These are phyloP conservation scores for Turnera subulata DNA, from an alignment of 345 rosid species.

Conservation along the genomic window DNA sequence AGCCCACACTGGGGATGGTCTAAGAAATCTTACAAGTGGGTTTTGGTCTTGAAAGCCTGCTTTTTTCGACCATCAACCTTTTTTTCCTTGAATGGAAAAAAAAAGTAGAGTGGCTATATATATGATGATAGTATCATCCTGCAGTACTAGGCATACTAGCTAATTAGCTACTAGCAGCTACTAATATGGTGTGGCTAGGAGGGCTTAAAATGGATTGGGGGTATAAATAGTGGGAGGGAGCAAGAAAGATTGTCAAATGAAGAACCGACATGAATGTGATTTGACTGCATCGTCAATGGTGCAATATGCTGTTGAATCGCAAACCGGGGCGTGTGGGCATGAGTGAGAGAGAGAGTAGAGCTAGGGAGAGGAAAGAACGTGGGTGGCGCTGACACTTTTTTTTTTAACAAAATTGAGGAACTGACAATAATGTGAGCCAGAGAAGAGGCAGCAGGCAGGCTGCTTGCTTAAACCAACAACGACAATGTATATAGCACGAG, in stretches of 20 bases:
- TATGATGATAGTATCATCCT: too few species aligned
- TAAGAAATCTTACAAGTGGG: too few species aligned
- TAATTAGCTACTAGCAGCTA: too few species aligned
- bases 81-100: too few species aligned
- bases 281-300: slow-evolving; percentile 56
- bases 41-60: too few species aligned
- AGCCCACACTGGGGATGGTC: too few species aligned
- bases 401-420: background rate
- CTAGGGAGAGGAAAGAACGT: slow-evolving; percentile 16
- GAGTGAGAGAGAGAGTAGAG: slow-evolving; percentile 26
- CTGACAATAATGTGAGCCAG: background rate
- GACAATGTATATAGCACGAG: background rate
- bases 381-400: slow-evolving; percentile 46
- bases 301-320: slow-evolving; percentile 44
- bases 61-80: too few species aligned
- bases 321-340: slow-evolving; percentile 63
- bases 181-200: too few species aligned
- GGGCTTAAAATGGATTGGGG: too few species aligned
- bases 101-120: too few species aligned
- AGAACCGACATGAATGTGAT: slow-evolving; percentile 12
- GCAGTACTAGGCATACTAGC: too few species aligned
- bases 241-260: slow-evolving; percentile 1
- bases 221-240: background rate
- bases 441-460: background rate
- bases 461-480: background rate